Evolutionary conservation across 2,329 filamentous ascomycete species (phyloP).

Genomic region (Phialocephala sp.): DNA sequence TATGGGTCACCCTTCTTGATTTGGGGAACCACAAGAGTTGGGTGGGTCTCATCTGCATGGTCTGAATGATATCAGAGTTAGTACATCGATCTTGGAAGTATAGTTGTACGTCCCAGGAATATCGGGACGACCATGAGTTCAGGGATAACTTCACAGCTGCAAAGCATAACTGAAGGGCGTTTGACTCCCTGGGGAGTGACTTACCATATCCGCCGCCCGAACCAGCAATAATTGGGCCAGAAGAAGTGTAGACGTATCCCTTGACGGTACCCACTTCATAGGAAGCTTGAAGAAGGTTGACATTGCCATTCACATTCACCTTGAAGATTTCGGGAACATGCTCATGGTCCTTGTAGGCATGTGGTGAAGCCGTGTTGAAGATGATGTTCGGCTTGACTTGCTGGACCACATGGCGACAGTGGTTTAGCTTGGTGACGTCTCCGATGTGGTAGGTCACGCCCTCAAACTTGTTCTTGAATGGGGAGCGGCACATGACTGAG

Average conservation of each 20-base stretch:
- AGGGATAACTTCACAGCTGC: too few relatives aligned
- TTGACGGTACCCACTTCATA: constrained; percentile 53
- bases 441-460: constrained; percentile 53
- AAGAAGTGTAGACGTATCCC: constrained; percentile 42
- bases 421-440: constrained; percentile 53
- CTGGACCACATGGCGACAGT: constrained; percentile 49
- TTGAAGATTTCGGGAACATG: constrained; percentile 39
- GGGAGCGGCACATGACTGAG: constrained; percentile 53
- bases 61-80: background rate
- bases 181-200: too few relatives aligned
- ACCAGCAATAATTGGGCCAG: constrained; percentile 32
- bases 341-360: constrained; percentile 43
- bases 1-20: constrained; percentile 34
- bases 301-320: constrained; percentile 58
- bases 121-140: too few relatives aligned
- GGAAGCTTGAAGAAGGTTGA: constrained; percentile 52
- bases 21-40: constrained; percentile 30
- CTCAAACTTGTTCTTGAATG: constrained; percentile 43
- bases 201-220: constrained; percentile 27
- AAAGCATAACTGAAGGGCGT: too few relatives aligned
- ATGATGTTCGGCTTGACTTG: constrained; percentile 52
- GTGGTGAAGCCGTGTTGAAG: constrained; percentile 55
- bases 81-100: too few relatives aligned
- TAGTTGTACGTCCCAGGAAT: too few relatives aligned
- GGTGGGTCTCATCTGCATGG: constrained; percentile 32